Evolutionary conservation across 148 eudicot genomes (phyloP), one percentile per base, ranked within the genome.

Genomic region (Silene uniflora): DNA sequence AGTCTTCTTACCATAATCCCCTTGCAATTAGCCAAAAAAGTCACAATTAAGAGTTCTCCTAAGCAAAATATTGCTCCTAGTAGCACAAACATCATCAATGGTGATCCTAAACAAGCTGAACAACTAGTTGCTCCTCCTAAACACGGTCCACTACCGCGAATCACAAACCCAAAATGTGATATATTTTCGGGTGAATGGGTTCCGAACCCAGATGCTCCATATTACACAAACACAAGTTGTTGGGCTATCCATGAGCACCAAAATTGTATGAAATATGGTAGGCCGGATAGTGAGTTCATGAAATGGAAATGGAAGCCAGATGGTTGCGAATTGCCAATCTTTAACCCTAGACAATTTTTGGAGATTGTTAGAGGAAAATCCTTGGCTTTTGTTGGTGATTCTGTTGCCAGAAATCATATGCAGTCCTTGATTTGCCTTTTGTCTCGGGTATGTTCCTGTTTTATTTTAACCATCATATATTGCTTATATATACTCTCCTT

Each of bases 331-430:
- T 66, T 88, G 1, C 85, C 88, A 0, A 0, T 77, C 3, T 86
- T 88, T 44, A 79, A 88, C 60, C 87, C 89, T 0, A 74, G 39
- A 8, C 83, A 77, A 47, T 88, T 88, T 61, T 75, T 88, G 24
- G 86, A 84, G 42, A 79, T 83, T 75, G 84, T 88, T 72, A 75
- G 77, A 21, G 84, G 80, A 0, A 88, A 88, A 46, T 84, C 87
- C 10, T 77, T 88, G 74, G 91, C 86, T 1, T 88, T 88, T 77
- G 77, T 88, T 75, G 91, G 91, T 32, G 91, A 88, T 71, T 88
- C 91, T 47, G 87, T 88, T n/a, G 87, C 81, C 11, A 78, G 91
- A 69, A 88, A 88, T 67, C 91, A 88, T 49, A 84, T 88, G 88
- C 87, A 88, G 56, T 88, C 91, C 60, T 77, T 88, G 74, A 82